These are phyloP conservation scores for Umbilicus rupestris DNA, from an alignment of 164 flowering plant species.

Conservation along the genomic window DNA sequence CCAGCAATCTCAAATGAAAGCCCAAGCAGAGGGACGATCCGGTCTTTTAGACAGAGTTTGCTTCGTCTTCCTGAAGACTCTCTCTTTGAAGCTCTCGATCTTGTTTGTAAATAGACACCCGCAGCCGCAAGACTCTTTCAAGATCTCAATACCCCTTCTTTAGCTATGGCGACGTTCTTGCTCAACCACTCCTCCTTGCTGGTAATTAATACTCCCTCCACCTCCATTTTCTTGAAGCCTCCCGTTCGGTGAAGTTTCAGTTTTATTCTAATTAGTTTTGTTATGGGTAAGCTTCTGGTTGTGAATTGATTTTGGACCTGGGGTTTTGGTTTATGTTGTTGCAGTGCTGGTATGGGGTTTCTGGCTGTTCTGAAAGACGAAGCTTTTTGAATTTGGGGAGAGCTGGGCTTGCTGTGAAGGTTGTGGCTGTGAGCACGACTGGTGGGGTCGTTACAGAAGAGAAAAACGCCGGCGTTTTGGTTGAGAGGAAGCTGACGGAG, in stretches of 20 bases:
- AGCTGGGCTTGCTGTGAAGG: neutral
- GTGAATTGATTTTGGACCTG: no score
- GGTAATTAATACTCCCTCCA: neutral
- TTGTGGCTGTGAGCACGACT: neutral
- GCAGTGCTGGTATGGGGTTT: neutral
- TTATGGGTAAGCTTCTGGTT: no score
- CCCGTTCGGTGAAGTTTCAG: no score
- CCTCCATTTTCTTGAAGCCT: neutral
- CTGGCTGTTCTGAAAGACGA: neutral
- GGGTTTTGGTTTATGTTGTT: no score
- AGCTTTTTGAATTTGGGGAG: slow-evolving; percentile 1
- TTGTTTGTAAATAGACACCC: neutral
- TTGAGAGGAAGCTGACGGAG: neutral
- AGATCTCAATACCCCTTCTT: neutral
- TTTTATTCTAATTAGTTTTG: no score
- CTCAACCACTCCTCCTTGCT: slow-evolving; percentile 7
- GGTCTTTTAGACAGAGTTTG: neutral
- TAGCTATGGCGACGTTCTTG: slow-evolving; percentile 3
- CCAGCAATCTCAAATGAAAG: neutral
- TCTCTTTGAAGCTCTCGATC: neutral
- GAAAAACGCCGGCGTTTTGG: neutral
- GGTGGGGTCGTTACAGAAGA: neutral
- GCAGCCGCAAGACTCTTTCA: neutral
- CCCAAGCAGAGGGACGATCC: neutral
- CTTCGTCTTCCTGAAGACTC: slow-evolving; percentile 4